Evolutionary conservation across 805 yeast genomes (phyloP).

Genomic region (Candida pseudofarinosa): DNA sequence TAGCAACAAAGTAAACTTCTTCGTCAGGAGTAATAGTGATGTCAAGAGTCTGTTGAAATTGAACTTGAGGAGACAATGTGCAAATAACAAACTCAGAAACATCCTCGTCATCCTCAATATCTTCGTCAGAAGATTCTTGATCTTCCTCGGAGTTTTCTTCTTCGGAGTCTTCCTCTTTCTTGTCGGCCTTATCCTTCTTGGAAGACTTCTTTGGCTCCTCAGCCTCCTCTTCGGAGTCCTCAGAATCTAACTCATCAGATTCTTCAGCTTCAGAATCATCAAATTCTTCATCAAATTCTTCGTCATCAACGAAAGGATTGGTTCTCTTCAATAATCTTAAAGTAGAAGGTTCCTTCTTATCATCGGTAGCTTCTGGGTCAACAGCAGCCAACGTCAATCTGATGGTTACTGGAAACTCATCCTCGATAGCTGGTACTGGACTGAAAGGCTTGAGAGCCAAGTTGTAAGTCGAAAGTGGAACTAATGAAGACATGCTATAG

Average conservation of each 20-base stretch:
- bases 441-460: slow-evolving; percentile 81
- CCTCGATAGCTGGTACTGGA: slow-evolving; percentile 83
- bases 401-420: slow-evolving; percentile 83
- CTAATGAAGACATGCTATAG: slow-evolving; percentile 55
- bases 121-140: slow-evolving; percentile 50
- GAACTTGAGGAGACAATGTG: slow-evolving; percentile 82
- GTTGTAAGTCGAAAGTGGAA: slow-evolving; percentile 85
- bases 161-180: slow-evolving; percentile 27
- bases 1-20: slow-evolving; percentile 88
- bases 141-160: slow-evolving; percentile 51
- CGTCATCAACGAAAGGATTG: slow-evolving; percentile 39
- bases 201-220: slow-evolving; percentile 22
- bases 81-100: slow-evolving; percentile 82
- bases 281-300: slow-evolving; percentile 40
- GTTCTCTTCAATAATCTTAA: slow-evolving; percentile 79
- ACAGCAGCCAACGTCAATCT: slow-evolving; percentile 93
- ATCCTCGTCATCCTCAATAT: slow-evolving; percentile 64
- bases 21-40: slow-evolving; percentile 89
- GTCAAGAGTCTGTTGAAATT: slow-evolving; percentile 87
- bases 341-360: slow-evolving; percentile 79
- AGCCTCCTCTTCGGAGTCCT: slow-evolving; percentile 20
- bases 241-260: slow-evolving; percentile 42
- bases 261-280: slow-evolving; percentile 43
- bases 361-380: slow-evolving; percentile 85
- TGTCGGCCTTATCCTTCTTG: slow-evolving; percentile 18